Percentiles rank a stretch among this genome's conserved stretches.
phyloP scores from a whole-genome alignment of 805 yeast species.

The Cyberlindnera amylophila region DNA sequence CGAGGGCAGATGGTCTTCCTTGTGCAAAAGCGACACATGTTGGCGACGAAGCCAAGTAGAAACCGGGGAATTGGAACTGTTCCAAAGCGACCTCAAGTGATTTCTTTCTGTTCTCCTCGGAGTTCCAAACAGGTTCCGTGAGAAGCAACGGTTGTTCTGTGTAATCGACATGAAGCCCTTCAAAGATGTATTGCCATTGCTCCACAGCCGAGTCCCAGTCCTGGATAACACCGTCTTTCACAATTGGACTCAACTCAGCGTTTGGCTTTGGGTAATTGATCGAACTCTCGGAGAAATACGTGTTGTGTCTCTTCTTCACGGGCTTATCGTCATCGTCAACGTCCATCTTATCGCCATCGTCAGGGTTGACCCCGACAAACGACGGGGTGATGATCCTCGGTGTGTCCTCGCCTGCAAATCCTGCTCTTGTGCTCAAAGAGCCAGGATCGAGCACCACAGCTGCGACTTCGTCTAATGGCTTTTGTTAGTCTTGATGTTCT shows the following conservation, averaged over 20 bases:
- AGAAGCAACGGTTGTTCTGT: constrained; percentile 71
- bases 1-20: constrained; percentile 82
- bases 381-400: constrained; percentile 80
- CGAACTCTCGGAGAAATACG: constrained; percentile 37
- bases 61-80: constrained; percentile 68
- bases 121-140: constrained; percentile 88
- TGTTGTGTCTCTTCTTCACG: constrained; percentile 22
- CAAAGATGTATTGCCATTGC: constrained; percentile 64
- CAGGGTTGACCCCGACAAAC: constrained; percentile 42
- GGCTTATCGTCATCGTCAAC: constrained; percentile 19
- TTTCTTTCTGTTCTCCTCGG: constrained; percentile 58
- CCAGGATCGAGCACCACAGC: constrained; percentile 94
- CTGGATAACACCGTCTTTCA: constrained; percentile 55
- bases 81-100: constrained; percentile 73
- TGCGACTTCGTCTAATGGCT: constrained; percentile 65
- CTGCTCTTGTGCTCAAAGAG: constrained; percentile 74
- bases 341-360: constrained; percentile 21
- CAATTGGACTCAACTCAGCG: constrained; percentile 51
- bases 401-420: constrained; percentile 89
- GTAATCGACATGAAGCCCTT: constrained; percentile 48
- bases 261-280: constrained; percentile 49
- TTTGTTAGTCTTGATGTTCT: constrained; percentile 5
- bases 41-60: constrained; percentile 78
- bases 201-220: constrained; percentile 88
- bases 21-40: constrained; percentile 85